These are phyloP conservation scores for Prunus mongolica DNA, from an alignment of 306 rosid genomes.

Conservation along the genomic window DNA sequence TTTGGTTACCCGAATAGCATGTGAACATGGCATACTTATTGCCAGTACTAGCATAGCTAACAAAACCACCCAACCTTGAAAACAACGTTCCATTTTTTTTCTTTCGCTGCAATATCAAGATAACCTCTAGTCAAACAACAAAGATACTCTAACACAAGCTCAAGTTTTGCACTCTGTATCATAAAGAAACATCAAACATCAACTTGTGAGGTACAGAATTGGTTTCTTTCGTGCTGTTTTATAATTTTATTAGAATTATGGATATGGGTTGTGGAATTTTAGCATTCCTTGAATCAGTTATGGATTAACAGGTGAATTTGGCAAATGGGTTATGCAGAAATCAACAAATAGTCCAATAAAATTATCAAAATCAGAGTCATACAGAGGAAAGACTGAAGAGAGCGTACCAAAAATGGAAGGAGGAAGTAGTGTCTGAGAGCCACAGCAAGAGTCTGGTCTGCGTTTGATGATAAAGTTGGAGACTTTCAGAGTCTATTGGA, in stretches of 20 bases:
- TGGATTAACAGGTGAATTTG: not conserved
- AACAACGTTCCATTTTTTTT: constrained; percentile 28
- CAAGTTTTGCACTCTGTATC: not conserved
- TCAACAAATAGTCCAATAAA: not conserved
- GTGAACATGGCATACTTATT: constrained; percentile 24
- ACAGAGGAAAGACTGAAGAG: not conserved
- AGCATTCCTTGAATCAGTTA: not conserved
- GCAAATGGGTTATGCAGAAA: not conserved
- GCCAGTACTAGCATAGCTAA: constrained; percentile 27
- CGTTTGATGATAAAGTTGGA: not conserved
- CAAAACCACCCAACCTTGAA: constrained; percentile 15
- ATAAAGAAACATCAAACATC: not conserved
- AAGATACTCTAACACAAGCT: not conserved
- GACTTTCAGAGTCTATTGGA: no score
- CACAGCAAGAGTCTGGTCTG: not conserved
- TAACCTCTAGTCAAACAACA: not conserved
- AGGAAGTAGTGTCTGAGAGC: not conserved
- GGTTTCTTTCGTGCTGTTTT: not conserved
- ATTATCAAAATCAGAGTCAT: not conserved
- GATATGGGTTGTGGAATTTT: not conserved
- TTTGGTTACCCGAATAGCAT: constrained; percentile 20
- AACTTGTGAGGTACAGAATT: not conserved
- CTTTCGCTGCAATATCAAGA: constrained; percentile 19
- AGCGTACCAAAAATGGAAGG: not conserved
- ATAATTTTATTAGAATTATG: not conserved